Conservation (phyloP, 78 protist genomes). For the Dictyostelium purpureum region DNA sequence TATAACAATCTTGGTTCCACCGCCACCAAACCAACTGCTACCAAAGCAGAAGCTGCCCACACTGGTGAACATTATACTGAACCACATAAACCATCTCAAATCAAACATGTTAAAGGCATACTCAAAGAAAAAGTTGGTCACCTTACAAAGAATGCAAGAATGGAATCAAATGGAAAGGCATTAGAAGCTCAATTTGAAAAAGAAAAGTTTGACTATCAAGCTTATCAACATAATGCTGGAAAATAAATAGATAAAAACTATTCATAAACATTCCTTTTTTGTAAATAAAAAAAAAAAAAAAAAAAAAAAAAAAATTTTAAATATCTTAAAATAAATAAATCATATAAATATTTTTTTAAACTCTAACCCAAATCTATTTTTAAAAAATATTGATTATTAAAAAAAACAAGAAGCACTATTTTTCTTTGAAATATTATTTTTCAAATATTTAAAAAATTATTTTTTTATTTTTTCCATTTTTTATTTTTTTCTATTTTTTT, state of each 20-base stretch:
- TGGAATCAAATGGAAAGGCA: slow-evolving; percentile 44
- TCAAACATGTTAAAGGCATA: slow-evolving; percentile 45
- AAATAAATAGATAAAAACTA: background rate
- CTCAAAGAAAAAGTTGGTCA: slow-evolving; percentile 69
- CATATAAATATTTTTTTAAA: background rate
- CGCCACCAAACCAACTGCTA: background rate
- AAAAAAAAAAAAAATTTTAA: background rate
- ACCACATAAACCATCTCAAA: slow-evolving; percentile 73
- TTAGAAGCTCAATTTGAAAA: slow-evolving; percentile 39
- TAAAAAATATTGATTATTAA: background rate
- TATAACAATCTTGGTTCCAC: too few relatives aligned
- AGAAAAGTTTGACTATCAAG: slow-evolving; percentile 39
- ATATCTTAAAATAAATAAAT: background rate
- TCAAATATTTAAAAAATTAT: background rate
- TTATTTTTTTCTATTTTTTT: background rate
- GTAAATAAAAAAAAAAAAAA: background rate
- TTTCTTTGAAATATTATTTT: background rate
- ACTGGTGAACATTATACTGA: slow-evolving; percentile 17
- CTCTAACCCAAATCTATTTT: too few relatives aligned
- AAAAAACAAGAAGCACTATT: background rate
- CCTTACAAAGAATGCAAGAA: slow-evolving; percentile 29
- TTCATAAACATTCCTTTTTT: too few relatives aligned
- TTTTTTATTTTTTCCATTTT: background rate
- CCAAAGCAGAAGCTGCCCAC: background rate
- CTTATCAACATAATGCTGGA: slow-evolving; percentile 37